Percentiles rank a stretch among this genome's conserved stretches.
These are phyloP conservation scores for Malassezia pachydermatis DNA, from an alignment of 1,284 basidiomycete genomes.

Conservation along the genomic window DNA sequence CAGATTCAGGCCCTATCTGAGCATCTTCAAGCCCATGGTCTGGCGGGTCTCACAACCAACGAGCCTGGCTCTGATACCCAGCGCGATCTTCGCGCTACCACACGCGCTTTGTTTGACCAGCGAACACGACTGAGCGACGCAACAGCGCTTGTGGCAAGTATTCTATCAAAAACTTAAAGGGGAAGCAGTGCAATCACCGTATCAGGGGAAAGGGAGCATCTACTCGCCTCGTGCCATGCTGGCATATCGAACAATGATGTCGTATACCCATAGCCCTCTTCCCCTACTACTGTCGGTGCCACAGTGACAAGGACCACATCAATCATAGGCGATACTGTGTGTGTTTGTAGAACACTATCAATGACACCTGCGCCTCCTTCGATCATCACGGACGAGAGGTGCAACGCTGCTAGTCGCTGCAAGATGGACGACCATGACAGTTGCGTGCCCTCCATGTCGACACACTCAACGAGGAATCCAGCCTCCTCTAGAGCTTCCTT, in stretches of 20 bases:
- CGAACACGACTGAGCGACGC: conserved; percentile 16
- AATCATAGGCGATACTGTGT: background rate
- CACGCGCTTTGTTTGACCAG: conserved; percentile 10
- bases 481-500: conserved; percentile 40
- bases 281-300: background rate
- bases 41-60: too few relatives aligned
- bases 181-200: too few relatives aligned
- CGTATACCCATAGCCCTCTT: conserved; percentile 8
- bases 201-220: too few relatives aligned
- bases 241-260: background rate
- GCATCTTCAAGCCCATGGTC: background rate
- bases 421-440: conserved; percentile 20
- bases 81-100: background rate
- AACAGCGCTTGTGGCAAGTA: conserved; percentile 9
- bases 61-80: too few relatives aligned
- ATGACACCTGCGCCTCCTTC: conserved; percentile 83
- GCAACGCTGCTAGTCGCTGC: conserved; percentile 30
- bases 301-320: conserved; percentile 11
- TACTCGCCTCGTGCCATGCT: background rate
- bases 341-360: conserved; percentile 57
- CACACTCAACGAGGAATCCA: conserved; percentile 36
- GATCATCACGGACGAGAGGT: conserved; percentile 73
- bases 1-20: background rate
- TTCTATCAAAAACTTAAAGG: conserved; percentile 4
- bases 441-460: background rate